Evolutionary conservation across 139 green algal genomes (phyloP).

Genomic region (Desmodesmus armatus): DNA sequence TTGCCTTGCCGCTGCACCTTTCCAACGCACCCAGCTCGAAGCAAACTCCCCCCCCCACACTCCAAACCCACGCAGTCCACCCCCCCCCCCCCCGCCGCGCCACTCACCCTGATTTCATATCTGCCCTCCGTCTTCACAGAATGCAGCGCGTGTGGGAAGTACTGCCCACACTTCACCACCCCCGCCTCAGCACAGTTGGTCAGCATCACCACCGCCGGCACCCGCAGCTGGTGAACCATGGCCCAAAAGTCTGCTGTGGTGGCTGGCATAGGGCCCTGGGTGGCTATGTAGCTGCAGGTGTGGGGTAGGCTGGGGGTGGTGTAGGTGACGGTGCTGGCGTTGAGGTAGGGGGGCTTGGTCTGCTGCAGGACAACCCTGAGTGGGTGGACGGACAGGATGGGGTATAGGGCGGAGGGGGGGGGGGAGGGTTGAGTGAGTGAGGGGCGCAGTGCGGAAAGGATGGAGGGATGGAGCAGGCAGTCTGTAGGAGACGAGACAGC

Average conservation of each 20-base stretch:
- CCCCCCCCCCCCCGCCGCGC: constrained; percentile 2
- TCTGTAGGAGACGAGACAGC: not conserved
- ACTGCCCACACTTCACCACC: constrained; percentile 49
- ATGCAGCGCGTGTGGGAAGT: too few species aligned
- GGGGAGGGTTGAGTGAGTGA: not conserved
- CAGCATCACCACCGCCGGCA: constrained; percentile 43
- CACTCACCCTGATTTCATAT: not conserved
- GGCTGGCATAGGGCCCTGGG: constrained; percentile 58
- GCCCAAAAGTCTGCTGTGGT: constrained; percentile 68
- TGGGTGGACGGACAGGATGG: not conserved
- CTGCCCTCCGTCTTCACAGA: not conserved
- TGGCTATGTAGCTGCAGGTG: constrained; percentile 60
- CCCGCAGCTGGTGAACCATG: constrained; percentile 16
- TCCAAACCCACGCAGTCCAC: not conserved
- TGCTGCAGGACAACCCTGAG: constrained; percentile 27
- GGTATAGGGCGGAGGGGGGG: not conserved
- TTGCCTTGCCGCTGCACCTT: not conserved
- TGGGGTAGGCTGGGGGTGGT: constrained; percentile 1
- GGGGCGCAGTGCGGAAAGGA: not conserved
- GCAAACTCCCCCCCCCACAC: not conserved
- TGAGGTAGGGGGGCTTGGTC: constrained; percentile 62
- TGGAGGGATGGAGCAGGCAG: not conserved
- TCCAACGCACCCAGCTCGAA: not conserved
- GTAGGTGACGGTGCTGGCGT: constrained; percentile 57
- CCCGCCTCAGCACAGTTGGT: constrained; percentile 37